These are phyloP conservation scores for Cryptomeria japonica DNA, from an alignment of 75 land plant species.

Conservation along the genomic window DNA sequence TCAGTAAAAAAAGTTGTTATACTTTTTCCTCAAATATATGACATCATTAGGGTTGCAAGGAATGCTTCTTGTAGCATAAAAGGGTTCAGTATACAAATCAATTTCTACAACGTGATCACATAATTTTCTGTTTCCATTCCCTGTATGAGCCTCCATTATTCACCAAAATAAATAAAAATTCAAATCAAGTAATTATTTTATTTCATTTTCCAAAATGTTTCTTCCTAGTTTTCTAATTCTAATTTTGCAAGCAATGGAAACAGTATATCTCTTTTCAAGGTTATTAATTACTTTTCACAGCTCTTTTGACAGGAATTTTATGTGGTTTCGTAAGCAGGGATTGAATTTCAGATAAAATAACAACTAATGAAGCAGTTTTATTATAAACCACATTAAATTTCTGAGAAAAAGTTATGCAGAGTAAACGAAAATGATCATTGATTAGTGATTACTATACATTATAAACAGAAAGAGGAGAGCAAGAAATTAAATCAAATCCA, in stretches of 20 bases:
- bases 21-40: background rate
- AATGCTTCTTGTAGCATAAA: background rate
- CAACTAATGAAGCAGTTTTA: background rate
- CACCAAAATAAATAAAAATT: background rate
- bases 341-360: background rate
- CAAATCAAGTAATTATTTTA: background rate
- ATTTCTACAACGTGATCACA: background rate
- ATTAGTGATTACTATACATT: background rate
- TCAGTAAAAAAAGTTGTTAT: background rate
- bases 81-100: background rate
- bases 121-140: background rate
- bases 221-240: background rate
- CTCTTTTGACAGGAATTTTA: background rate
- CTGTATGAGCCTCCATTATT: background rate
- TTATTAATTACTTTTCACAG: background rate
- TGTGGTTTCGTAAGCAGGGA: background rate
- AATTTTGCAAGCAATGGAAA: background rate
- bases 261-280: background rate
- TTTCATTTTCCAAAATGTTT: background rate
- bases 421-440: background rate
- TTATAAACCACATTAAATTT: background rate
- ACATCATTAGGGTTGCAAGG: background rate
- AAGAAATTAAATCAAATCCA: too few species aligned
- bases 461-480: background rate
- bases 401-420: background rate